Evolutionary conservation across 2,329 filamentous ascomycete genomes (phyloP).

Genomic region (Trichoderma oligosporum): DNA sequence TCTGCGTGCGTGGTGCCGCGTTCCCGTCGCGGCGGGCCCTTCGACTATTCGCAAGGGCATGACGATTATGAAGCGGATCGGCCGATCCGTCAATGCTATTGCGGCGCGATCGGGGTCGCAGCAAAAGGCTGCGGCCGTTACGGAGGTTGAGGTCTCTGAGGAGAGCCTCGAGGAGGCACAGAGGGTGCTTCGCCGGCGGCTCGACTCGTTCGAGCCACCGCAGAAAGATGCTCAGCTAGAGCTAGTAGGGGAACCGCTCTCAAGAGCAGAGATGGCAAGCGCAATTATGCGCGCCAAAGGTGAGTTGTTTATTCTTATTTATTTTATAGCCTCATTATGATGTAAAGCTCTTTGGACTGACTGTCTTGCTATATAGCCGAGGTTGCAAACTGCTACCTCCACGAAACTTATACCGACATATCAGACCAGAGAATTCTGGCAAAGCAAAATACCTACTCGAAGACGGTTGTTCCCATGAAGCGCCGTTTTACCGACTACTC

Average conservation of each 20-base stretch:
- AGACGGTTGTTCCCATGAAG: conserved; percentile 28
- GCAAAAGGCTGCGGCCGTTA: too few species aligned
- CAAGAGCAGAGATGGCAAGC: conserved; percentile 19
- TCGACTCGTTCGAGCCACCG: conserved; percentile 14
- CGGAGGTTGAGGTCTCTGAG: not conserved
- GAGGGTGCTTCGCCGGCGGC: conserved; percentile 15
- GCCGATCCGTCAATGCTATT: conserved; percentile 11
- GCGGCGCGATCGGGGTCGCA: not conserved
- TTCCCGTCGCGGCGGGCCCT: conserved; percentile 27
- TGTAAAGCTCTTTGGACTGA: too few species aligned
- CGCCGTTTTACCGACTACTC: conserved; percentile 25
- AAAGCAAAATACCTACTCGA: not conserved
- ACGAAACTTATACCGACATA: conserved; percentile 4
- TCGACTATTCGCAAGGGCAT: conserved; percentile 25
- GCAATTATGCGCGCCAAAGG: conserved; percentile 31
- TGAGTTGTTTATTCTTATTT: conserved; percentile 22
- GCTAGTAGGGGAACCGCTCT: conserved; percentile 16
- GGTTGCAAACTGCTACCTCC: conserved; percentile 24
- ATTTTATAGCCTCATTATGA: too few species aligned
- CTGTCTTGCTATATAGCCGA: conserved; percentile 24
- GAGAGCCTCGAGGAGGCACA: not conserved
- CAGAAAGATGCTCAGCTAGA: conserved; percentile 1
- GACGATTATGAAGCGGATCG: conserved; percentile 35
- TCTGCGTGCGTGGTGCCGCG: conserved; percentile 32
- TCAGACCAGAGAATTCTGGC: conserved; percentile 4